Conservation (phyloP, 2,329 filamentous ascomycete species). For the Fusarium brevicatenulatum region DNA sequence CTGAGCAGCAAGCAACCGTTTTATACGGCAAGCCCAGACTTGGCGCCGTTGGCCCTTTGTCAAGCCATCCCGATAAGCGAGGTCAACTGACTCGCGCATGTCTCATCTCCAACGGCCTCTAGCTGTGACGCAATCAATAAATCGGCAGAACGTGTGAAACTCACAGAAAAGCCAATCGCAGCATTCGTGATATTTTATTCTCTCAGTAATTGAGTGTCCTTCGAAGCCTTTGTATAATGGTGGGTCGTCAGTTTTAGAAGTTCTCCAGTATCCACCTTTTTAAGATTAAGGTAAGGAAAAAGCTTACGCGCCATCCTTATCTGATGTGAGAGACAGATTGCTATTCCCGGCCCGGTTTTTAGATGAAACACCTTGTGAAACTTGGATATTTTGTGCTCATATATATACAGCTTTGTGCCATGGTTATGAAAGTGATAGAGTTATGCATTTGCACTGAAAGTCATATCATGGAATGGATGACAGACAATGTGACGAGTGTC, state of each 20-base stretch:
- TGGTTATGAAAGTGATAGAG: fast-evolving
- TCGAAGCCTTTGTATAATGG: neutral
- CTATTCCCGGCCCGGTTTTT: neutral
- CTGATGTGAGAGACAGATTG: neutral
- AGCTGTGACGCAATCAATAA: too few relatives aligned
- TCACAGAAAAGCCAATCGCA: neutral
- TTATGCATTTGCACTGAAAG: fast-evolving
- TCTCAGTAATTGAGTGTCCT: neutral
- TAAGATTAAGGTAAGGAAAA: neutral
- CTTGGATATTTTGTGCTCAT: neutral
- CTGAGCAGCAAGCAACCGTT: too few relatives aligned
- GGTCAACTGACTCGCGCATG: neutral
- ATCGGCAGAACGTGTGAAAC: fast-evolving
- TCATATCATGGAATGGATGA: neutral
- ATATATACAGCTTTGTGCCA: fast-evolving
- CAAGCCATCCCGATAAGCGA: neutral
- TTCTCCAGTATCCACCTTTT: neutral
- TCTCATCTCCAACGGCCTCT: neutral
- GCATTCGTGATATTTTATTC: too few relatives aligned
- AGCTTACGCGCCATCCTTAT: neutral
- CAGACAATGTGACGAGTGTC: neutral
- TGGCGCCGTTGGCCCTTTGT: neutral
- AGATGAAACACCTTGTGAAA: neutral
- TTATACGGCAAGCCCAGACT: neutral
- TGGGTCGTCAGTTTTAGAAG: neutral